These are phyloP conservation scores for Microcos paniculata DNA, from an alignment of 345 rosid genomes.

Conservation along the genomic window DNA sequence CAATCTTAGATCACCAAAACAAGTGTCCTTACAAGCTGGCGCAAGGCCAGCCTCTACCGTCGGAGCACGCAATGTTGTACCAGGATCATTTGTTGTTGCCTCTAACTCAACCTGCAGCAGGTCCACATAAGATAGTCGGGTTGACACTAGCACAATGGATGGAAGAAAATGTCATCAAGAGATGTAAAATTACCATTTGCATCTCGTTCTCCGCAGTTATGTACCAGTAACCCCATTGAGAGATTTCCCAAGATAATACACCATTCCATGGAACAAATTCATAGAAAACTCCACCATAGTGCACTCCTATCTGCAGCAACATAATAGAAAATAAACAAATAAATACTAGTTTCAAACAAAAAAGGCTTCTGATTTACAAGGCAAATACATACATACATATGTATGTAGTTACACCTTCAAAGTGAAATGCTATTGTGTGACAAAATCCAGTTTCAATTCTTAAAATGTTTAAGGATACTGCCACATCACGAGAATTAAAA, in stretches of 20 bases:
- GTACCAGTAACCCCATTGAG: conserved; percentile 87
- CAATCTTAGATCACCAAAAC: conserved; percentile 71
- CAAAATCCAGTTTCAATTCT: background rate
- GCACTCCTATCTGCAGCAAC: conserved; percentile 84
- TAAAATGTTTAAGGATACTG: background rate
- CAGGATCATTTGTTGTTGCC: conserved; percentile 68
- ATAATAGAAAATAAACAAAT: background rate
- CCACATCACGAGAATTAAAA: background rate
- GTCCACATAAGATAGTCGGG: background rate
- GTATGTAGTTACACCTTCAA: too few relatives aligned
- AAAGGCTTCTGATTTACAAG: background rate
- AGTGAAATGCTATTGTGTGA: background rate
- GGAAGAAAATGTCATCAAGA: background rate
- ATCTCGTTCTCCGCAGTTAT: conserved; percentile 71
- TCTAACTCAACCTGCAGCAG: conserved; percentile 67
- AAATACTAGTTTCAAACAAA: background rate
- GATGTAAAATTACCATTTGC: conserved; percentile 50
- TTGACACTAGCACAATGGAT: background rate
- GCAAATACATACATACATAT: background rate
- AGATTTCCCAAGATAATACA: conserved; percentile 68
- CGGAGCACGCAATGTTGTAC: conserved; percentile 92
- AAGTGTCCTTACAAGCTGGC: conserved; percentile 89
- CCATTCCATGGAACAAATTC: conserved; percentile 98
- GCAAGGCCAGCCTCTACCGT: conserved; percentile 76
- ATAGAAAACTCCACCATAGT: conserved; percentile 68